Evolutionary conservation across 768 basidiomycete species (phyloP), one percentile per base, ranked within the genome.

Genomic region (Lactarius evosmus): DNA sequence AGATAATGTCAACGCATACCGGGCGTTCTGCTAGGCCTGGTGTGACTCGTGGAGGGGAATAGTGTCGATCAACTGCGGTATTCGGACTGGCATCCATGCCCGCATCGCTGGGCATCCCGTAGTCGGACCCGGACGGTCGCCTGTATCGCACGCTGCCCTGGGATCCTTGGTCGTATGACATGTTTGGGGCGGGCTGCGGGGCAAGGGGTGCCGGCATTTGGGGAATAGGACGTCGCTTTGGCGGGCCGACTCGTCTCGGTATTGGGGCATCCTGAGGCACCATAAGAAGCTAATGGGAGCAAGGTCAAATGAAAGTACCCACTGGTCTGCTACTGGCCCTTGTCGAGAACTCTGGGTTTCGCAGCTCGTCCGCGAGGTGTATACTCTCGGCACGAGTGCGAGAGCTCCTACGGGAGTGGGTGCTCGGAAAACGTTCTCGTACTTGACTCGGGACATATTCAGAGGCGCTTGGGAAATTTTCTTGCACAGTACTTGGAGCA

Each of bases 201-300:
- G 58, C 58, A 55, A 64, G 64, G 49, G 64, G 64, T 19, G 59
- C 54, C 33, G 64, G 59, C 64, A 65, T 65, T 50, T 57, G 64
- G 16, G 50, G 64, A 9, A 36, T 46, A 17, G 64, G 64, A 12
- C 33, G 50, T 34, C 46, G 59, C 32, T 30, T 65, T 17, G 59
- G 64, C 29, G 60, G 64, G 7, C 59, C 59, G 27, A 60, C 49
- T n/a, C 54, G 53, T 34, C 36, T 32, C 6, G 54, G 54, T 4
- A 19, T 19, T 6, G 25, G 17, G 40, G 17, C 46, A 30, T 16
- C 59, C 54, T 56, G 55, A 6, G 17, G 36, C 36, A 22, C 36
- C 9, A 41, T 60, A 36, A 60, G 34, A 55, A 34, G 12, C 36
- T 11, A 56, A 44, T 38, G 46, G 34, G 30, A 32, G 46, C 19